Evolutionary conservation across 305 asterid genomes (phyloP).

Genomic region (Plantago coronopus): DNA sequence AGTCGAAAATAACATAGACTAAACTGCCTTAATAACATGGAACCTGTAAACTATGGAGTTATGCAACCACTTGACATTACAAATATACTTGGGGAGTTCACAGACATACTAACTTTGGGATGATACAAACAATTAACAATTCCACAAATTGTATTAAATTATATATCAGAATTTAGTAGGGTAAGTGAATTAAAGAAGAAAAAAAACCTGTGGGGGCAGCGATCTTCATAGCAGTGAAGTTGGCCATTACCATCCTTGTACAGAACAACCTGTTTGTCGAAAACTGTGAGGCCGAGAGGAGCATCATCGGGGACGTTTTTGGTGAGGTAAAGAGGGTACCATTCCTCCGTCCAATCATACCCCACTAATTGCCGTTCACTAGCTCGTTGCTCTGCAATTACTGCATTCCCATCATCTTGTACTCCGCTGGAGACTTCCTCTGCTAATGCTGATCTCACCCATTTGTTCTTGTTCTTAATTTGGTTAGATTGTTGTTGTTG

Average conservation of each 20-base stretch:
- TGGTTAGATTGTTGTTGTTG: slow-evolving; percentile 9
- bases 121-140: too few relatives aligned
- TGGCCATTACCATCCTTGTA: slow-evolving; percentile 71
- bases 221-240: slow-evolving; percentile 67
- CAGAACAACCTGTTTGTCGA: slow-evolving; percentile 78
- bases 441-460: slow-evolving; percentile 45
- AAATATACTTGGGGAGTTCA: too few relatives aligned
- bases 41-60: too few relatives aligned
- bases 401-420: slow-evolving; percentile 27
- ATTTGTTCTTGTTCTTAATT: slow-evolving; percentile 18
- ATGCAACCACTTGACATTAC: too few relatives aligned
- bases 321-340: slow-evolving; percentile 90
- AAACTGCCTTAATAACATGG: too few relatives aligned
- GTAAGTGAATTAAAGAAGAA: too few relatives aligned
- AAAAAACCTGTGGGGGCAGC: slow-evolving; percentile 76
- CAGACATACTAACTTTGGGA: too few relatives aligned
- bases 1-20: too few relatives aligned
- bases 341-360: slow-evolving; percentile 85
- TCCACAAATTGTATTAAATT: too few relatives aligned
- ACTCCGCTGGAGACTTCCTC: slow-evolving; percentile 34
- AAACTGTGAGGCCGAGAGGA: slow-evolving; percentile 86
- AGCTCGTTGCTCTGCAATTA: slow-evolving; percentile 48
- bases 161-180: too few relatives aligned
- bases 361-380: slow-evolving; percentile 34
- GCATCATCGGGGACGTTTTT: slow-evolving; percentile 86